Conservation (phyloP, 2,329 filamentous ascomycete species). For the Periglandula ipomoeae region DNA sequence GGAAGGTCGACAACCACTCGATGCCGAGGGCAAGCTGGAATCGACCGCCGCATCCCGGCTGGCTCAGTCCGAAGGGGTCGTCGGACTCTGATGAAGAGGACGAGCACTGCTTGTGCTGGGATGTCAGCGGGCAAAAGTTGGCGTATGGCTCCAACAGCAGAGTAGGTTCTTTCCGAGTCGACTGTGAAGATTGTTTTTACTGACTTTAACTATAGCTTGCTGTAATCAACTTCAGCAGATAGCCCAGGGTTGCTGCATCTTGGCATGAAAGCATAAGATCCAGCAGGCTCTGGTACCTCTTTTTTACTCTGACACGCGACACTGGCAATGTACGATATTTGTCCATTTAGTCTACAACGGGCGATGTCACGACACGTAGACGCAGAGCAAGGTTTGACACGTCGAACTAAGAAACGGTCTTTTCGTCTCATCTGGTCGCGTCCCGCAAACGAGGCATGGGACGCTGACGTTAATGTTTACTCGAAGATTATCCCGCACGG, state of each 20-base stretch:
- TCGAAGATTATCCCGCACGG: background rate
- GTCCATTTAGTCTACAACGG: background rate
- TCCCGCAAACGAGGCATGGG: background rate
- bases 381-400: background rate
- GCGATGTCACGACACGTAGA: constrained; percentile 1
- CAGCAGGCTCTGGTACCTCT: constrained; percentile 2
- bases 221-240: constrained; percentile 41
- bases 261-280: background rate
- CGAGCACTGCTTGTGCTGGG: constrained; percentile 53
- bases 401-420: background rate
- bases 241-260: constrained; percentile 4
- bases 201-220: constrained; percentile 27
- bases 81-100: constrained; percentile 49
- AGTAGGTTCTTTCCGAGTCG: too few species aligned
- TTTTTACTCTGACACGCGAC: background rate
- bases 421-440: background rate
- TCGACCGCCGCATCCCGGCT: constrained; percentile 43
- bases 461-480: constrained; percentile 1
- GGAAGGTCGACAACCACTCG: constrained; percentile 51
- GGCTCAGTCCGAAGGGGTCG: constrained; percentile 47
- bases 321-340: constrained; percentile 1
- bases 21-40: constrained; percentile 54
- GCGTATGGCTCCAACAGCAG: constrained; percentile 55
- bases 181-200: too few species aligned
- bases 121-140: constrained; percentile 50